These are phyloP conservation scores for Amphibolis antarctica DNA, from an alignment of 106 monocot genomes.

Conservation along the genomic window DNA sequence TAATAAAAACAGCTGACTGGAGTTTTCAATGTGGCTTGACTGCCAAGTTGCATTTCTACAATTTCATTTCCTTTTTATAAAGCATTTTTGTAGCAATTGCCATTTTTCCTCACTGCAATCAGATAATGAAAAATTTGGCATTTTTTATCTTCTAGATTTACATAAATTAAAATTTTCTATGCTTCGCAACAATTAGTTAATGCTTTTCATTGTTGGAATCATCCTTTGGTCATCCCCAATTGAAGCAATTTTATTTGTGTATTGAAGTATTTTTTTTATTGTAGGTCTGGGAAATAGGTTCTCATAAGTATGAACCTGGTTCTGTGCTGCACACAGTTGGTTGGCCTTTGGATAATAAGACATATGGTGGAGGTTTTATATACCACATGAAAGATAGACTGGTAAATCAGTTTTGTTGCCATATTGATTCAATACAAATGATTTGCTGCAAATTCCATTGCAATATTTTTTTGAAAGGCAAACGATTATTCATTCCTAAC, in stretches of 20 bases:
- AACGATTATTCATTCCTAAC: no score
- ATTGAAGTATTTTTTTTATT: not conserved
- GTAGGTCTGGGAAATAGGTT: slow-evolving; percentile 96
- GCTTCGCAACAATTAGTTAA: not conserved
- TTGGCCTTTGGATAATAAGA: slow-evolving; percentile 85
- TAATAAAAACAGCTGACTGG: no score
- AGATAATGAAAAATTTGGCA: no score
- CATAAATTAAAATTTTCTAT: not conserved
- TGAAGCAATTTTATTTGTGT: not conserved
- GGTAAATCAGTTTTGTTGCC: slow-evolving; percentile 29
- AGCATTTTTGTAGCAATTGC: no score
- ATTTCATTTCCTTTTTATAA: no score
- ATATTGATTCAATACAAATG: no score
- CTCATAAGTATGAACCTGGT: slow-evolving; percentile 67
- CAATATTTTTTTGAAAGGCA: no score
- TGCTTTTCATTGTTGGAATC: not conserved
- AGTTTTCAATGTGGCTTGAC: no score
- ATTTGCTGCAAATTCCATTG: no score
- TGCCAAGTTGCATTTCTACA: no score
- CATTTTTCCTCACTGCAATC: no score
- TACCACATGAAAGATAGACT: slow-evolving; percentile 92
- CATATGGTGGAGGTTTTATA: slow-evolving; percentile 90
- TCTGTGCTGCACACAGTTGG: slow-evolving; percentile 87
- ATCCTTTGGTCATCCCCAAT: not conserved
- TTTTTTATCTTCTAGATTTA: no score